Evolutionary conservation across 768 basidiomycete genomes (phyloP), one percentile per base, ranked within the genome.

Genomic region (Agrocybe praecox): DNA sequence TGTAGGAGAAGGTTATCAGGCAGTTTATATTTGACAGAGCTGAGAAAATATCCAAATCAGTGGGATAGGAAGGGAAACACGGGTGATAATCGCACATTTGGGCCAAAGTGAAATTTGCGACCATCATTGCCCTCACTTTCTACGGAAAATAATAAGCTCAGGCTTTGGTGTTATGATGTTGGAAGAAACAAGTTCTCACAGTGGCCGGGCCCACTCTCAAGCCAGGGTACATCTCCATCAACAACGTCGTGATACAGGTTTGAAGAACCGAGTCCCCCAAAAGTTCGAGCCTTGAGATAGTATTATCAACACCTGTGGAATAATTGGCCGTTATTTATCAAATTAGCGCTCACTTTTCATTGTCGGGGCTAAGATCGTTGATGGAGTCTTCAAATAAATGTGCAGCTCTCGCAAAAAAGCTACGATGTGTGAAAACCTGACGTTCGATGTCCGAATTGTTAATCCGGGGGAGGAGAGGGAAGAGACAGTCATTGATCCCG

Each of bases 101-200:
- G 0, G 91, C 90, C 18, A 93, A 77, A 1, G 86, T 91, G 19
- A 77, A 63, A 63, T 93, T 93, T 10, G 86, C 87, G 15, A 93
- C 91, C 14, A 92, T 77, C 61, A 90, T 73, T 8, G 88, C 83
- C 24, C 90, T 77, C 49, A 92, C 83, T 90, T 93, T 92, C 91
- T 93, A 61, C 18, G 51, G 52, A 50, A 14, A 9, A 36, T 21
- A 52, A 34, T 42, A 49, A 52, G 24, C 53, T 56, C 47, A 47
- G 42, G 46, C 53, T 55, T 46, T 40, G 34, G 34, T 49, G 43
- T 32, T 33, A 43, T 45, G 47, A 34, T 17, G 52, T 22, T 51
- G 14, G 40, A 3, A 4, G 15, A 49, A 43, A 19, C n/a, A 1
- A 11, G 36, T 26, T 19, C 82, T 67, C 68, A 89, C 91, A 54